Conservation (phyloP, 2,329 filamentous ascomycete species). For the Zymoseptoria tritici region DNA sequence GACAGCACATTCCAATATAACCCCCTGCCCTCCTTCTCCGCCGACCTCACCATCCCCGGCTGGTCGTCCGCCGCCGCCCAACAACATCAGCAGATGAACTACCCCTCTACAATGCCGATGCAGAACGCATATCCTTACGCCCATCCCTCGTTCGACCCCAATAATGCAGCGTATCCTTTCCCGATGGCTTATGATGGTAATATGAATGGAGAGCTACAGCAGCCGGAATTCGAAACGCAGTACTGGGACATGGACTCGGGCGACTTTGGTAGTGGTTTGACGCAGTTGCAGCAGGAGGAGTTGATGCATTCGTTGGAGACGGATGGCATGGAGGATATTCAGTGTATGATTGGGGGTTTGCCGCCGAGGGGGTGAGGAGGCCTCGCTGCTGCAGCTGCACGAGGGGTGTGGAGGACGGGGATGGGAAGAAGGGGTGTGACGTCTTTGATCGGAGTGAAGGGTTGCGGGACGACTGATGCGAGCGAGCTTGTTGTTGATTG, state of each 20-base stretch:
- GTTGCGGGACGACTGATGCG: too few relatives aligned
- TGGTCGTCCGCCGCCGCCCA: conserved; percentile 14
- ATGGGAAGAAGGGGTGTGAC: not conserved
- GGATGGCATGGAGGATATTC: conserved; percentile 32
- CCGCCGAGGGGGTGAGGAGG: not conserved
- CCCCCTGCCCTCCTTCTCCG: conserved; percentile 25
- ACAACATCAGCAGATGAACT: conserved; percentile 12
- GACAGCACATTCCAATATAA: conserved; percentile 19
- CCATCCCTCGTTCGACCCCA: conserved; percentile 22
- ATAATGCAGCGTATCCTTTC: conserved; percentile 21
- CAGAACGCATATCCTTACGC: conserved; percentile 12
- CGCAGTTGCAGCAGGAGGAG: conserved; percentile 30
- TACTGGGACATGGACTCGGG: conserved; percentile 25
- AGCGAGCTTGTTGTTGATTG: too few relatives aligned
- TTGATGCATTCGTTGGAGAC: conserved; percentile 32
- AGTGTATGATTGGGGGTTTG: conserved; percentile 26
- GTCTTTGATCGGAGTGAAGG: too few relatives aligned
- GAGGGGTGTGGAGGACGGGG: not conserved
- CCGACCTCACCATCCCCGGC: conserved; percentile 20
- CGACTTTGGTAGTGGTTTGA: conserved; percentile 28
- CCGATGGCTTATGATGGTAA: conserved; percentile 10
- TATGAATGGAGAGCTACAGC: conserved; percentile 5
- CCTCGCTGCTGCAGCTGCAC: not conserved
- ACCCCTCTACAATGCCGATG: too few relatives aligned
- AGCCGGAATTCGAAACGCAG: conserved; percentile 17